phyloP scores from a whole-genome alignment of 2,329 filamentous ascomycete genomes.

The Aspergillus texensis region DNA sequence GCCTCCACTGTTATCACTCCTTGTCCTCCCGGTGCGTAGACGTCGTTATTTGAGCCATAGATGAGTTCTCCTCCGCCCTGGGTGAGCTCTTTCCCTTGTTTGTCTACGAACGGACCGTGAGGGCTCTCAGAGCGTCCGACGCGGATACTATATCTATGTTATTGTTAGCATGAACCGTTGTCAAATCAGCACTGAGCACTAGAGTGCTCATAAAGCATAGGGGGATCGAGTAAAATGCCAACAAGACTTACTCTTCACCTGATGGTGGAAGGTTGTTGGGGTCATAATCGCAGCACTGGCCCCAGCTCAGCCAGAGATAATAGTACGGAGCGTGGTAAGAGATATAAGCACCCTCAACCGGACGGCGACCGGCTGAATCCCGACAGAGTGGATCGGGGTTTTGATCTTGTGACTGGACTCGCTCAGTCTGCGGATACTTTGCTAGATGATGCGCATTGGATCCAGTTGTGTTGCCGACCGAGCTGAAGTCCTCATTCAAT shows the following conservation, averaged over 20 bases:
- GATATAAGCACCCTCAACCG: slow-evolving; percentile 36
- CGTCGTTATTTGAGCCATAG: slow-evolving; percentile 60
- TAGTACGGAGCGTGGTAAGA: slow-evolving; percentile 33
- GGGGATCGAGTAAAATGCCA: not conserved
- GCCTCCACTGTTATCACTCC: slow-evolving; percentile 56
- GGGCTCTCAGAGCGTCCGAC: slow-evolving; percentile 61
- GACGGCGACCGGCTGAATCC: slow-evolving; percentile 33
- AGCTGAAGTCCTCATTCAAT: slow-evolving; percentile 41
- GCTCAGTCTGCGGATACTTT: slow-evolving; percentile 26
- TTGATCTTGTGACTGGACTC: slow-evolving; percentile 14
- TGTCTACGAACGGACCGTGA: slow-evolving; percentile 59
- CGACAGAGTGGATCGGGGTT: slow-evolving; percentile 31
- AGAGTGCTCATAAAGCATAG: not conserved
- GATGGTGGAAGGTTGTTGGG: slow-evolving; percentile 45
- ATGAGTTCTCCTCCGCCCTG: slow-evolving; percentile 63
- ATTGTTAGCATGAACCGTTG: not conserved
- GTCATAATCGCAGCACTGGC: slow-evolving; percentile 35
- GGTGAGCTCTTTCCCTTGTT: slow-evolving; percentile 56
- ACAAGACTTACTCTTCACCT: slow-evolving; percentile 52
- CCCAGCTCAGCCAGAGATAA: slow-evolving; percentile 41
- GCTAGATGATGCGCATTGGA: slow-evolving; percentile 34
- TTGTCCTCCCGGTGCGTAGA: slow-evolving; percentile 69
- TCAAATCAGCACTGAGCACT: not conserved
- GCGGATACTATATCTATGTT: slow-evolving; percentile 61
- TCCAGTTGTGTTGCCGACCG: slow-evolving; percentile 20